These are phyloP conservation scores for Penicillium cinerascens DNA, from an alignment of 495 filamentous ascomycete genomes.

Conservation along the genomic window DNA sequence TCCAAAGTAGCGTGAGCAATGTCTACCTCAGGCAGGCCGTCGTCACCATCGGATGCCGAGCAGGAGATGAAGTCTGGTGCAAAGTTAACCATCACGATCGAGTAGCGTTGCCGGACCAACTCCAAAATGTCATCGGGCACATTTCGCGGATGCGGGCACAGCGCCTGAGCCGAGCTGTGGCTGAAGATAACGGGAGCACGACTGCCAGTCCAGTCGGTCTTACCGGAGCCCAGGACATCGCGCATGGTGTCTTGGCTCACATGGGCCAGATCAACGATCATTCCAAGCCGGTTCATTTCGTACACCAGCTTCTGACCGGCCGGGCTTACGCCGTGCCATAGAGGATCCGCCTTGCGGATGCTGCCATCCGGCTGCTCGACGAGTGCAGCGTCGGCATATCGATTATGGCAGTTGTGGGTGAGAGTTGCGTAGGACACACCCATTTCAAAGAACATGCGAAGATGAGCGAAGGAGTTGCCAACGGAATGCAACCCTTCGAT, in stretches of 20 bases:
- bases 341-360: slow-evolving; percentile 43
- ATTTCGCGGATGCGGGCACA: slow-evolving; percentile 57
- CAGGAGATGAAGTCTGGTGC: slow-evolving; percentile 73
- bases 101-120: slow-evolving; percentile 51
- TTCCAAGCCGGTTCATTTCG: slow-evolving; percentile 56
- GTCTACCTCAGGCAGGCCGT: slow-evolving; percentile 46
- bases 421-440: slow-evolving; percentile 92
- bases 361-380: slow-evolving; percentile 42
- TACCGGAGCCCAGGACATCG: slow-evolving; percentile 48
- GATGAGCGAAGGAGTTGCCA: slow-evolving; percentile 74
- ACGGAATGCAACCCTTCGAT: slow-evolving; percentile 96
- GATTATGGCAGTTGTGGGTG: slow-evolving; percentile 92
- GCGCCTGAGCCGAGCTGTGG: slow-evolving; percentile 50
- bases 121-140: slow-evolving; percentile 57
- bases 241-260: slow-evolving; percentile 54
- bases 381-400: slow-evolving; percentile 81
- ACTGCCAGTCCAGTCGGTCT: slow-evolving; percentile 41
- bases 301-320: slow-evolving; percentile 58
- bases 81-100: slow-evolving; percentile 61
- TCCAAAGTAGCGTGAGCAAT: slow-evolving; percentile 67
- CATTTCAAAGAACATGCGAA: slow-evolving; percentile 68
- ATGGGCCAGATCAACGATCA: slow-evolving; percentile 54
- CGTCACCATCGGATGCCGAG: slow-evolving; percentile 37
- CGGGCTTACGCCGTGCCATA: slow-evolving; percentile 62
- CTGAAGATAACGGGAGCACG: slow-evolving; percentile 56